A percentile compares a stretch with the other conserved stretches of the same genome.
Evolutionary conservation across 768 basidiomycete species (phyloP).

Genomic region (Amanita brunnescens): DNA sequence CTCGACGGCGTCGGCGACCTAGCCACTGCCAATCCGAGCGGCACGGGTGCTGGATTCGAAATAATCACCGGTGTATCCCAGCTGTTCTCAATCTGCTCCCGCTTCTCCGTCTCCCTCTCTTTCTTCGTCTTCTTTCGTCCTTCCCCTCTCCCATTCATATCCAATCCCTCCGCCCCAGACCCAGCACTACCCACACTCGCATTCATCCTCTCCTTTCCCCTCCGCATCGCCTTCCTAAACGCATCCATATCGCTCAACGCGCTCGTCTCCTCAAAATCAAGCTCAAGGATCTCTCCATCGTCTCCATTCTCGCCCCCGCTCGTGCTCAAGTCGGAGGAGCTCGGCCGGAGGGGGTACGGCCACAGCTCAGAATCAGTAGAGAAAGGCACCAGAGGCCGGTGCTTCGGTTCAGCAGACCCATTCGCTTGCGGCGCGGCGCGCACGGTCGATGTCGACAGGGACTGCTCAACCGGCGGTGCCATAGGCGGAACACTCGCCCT

Average conservation of each 20-base stretch:
- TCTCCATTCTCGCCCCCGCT: slow-evolving; percentile 18
- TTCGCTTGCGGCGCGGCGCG: not conserved
- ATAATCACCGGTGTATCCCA: slow-evolving; percentile 39
- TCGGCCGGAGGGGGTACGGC: slow-evolving; percentile 52
- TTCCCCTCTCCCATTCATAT: slow-evolving; percentile 9
- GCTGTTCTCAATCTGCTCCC: slow-evolving; percentile 47
- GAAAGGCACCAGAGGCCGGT: slow-evolving; percentile 49
- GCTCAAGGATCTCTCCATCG: slow-evolving; percentile 54
- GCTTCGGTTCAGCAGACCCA: slow-evolving; percentile 11
- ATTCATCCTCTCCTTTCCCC: not conserved
- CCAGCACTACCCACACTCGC: slow-evolving; percentile 1
- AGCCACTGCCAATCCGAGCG: not conserved
- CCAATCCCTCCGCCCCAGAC: slow-evolving; percentile 18
- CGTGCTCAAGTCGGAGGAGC: slow-evolving; percentile 2
- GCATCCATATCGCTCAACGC: slow-evolving; percentile 60
- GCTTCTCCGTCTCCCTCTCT: slow-evolving; percentile 21
- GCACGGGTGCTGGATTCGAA: not conserved
- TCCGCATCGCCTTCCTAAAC: slow-evolving; percentile 32
- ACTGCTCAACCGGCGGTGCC: slow-evolving; percentile 2
- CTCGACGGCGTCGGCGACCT: slow-evolving; percentile 3
- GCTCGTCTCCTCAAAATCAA: slow-evolving; percentile 68
- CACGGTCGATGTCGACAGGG: slow-evolving; percentile 5
- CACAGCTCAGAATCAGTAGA: slow-evolving; percentile 57
- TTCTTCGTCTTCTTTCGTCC: slow-evolving; percentile 19
- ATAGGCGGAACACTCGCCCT: slow-evolving; percentile 1